Evolutionary conservation across 169 alveolate genomes (phyloP).

Genomic region (Babesia divergens): DNA sequence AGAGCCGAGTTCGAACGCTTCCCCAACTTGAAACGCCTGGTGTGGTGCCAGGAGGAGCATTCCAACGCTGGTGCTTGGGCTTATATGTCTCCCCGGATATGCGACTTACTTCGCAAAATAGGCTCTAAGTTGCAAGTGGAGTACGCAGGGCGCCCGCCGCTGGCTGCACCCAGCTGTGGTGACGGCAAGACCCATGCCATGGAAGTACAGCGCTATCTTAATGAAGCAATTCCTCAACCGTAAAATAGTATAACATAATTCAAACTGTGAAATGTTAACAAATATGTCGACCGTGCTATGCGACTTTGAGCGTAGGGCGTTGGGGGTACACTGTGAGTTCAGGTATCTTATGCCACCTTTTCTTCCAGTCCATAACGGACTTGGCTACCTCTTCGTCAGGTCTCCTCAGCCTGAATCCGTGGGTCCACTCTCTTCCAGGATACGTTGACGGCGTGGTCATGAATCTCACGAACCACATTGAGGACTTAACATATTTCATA

Average conservation of each 20-base stretch:
- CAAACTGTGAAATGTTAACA: not conserved
- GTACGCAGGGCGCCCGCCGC: slow-evolving; percentile 48
- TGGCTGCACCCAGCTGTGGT: slow-evolving; percentile 57
- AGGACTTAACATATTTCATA: slow-evolving; percentile 54
- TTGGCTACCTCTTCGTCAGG: slow-evolving; percentile 50
- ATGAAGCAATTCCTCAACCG: slow-evolving; percentile 7
- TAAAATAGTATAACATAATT: not conserved
- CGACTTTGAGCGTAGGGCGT: not conserved
- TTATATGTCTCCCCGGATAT: slow-evolving; percentile 64
- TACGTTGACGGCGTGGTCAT: slow-evolving; percentile 35
- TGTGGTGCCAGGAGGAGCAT: slow-evolving; percentile 92
- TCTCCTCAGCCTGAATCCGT: slow-evolving; percentile 40
- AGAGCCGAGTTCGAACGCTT: slow-evolving; percentile 66
- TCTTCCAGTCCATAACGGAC: slow-evolving; percentile 42
- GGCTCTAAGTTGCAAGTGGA: slow-evolving; percentile 9
- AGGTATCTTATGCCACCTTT: slow-evolving; percentile 46
- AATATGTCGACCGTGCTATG: not conserved
- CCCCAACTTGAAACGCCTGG: slow-evolving; percentile 71
- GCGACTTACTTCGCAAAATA: not conserved
- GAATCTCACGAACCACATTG: slow-evolving; percentile 24
- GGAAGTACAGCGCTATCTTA: slow-evolving; percentile 15
- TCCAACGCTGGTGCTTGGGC: slow-evolving; percentile 86
- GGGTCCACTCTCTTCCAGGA: slow-evolving; percentile 63
- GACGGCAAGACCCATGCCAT: slow-evolving; percentile 32
- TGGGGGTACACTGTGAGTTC: not conserved